Evolutionary conservation across 139 green algal genomes (phyloP).

Genomic region (Chlamydomonas schloesseri): DNA sequence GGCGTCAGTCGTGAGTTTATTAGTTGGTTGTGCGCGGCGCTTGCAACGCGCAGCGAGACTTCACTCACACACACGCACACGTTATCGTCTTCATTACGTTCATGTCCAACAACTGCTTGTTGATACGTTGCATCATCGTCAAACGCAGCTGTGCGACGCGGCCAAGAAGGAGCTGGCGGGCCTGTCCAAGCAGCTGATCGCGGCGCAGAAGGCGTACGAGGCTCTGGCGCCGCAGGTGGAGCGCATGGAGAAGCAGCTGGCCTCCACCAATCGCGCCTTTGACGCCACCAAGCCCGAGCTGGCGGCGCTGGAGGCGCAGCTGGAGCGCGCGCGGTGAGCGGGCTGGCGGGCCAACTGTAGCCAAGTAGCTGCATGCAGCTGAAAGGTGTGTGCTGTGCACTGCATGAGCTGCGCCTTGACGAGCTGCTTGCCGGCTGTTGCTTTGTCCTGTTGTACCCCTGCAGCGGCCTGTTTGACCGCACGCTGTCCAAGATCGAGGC

Average conservation of each 20-base stretch:
- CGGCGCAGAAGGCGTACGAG: conserved; percentile 31
- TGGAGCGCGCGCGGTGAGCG: conserved; percentile 22
- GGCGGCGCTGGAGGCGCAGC: conserved; percentile 23
- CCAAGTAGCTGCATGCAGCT: not conserved
- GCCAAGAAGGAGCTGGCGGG: conserved; percentile 20
- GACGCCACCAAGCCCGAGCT: conserved; percentile 39
- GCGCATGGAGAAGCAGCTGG: conserved; percentile 30
- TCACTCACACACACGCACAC: too few species aligned
- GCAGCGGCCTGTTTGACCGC: conserved; percentile 39
- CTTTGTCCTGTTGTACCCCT: not conserved
- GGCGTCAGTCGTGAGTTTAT: too few species aligned
- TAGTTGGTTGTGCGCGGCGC: too few species aligned
- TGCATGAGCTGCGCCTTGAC: too few species aligned
- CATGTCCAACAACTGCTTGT: too few species aligned
- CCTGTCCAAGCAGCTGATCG: conserved; percentile 10
- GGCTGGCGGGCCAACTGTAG: too few species aligned
- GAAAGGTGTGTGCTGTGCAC: not conserved
- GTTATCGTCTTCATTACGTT: too few species aligned
- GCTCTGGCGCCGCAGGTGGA: conserved; percentile 36
- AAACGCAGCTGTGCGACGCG: conserved; percentile 34
- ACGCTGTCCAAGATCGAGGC: conserved; percentile 38
- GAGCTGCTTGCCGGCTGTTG: too few species aligned
- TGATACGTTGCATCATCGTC: too few species aligned
- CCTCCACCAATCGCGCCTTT: conserved; percentile 12
- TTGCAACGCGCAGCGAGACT: too few species aligned